Conservation (phyloP, 306 rosid genomes). For the Trifolium subterraneum region DNA sequence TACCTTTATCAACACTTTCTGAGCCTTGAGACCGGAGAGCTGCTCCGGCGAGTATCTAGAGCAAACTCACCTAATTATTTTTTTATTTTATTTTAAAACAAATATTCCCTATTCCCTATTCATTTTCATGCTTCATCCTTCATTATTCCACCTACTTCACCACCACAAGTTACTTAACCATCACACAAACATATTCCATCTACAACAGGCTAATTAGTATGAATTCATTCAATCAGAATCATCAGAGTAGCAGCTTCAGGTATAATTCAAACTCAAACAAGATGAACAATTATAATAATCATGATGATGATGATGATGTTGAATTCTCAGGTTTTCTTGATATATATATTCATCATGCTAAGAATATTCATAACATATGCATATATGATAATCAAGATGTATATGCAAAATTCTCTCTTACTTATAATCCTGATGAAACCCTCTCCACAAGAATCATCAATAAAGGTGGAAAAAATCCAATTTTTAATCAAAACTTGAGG, state of each 20-base stretch:
- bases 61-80: too few relatives aligned
- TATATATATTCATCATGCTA: constrained; percentile 85
- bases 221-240: constrained; percentile 72
- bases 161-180: constrained; percentile 36
- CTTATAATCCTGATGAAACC: constrained; percentile 85
- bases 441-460: constrained; percentile 72
- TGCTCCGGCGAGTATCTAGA: too few relatives aligned
- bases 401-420: constrained; percentile 89
- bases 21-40: too few relatives aligned
- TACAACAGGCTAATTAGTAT: constrained; percentile 1
- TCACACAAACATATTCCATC: constrained; percentile 35
- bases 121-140: constrained; percentile 44
- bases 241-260: constrained; percentile 56
- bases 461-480: constrained; percentile 87
- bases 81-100: too few relatives aligned
- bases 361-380: constrained; percentile 90
- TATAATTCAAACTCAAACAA: constrained; percentile 58
- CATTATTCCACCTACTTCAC: constrained; percentile 56
- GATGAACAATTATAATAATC: constrained; percentile 37
- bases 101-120: constrained; percentile 35
- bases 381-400: constrained; percentile 93
- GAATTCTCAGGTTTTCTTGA: constrained; percentile 78
- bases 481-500: constrained; percentile 74
- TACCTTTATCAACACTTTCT: too few relatives aligned
- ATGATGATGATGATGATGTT: constrained; percentile 52